Base-by-base conservation (phyloP, 331 rosid species). In the Acacia pycnantha region DNA sequence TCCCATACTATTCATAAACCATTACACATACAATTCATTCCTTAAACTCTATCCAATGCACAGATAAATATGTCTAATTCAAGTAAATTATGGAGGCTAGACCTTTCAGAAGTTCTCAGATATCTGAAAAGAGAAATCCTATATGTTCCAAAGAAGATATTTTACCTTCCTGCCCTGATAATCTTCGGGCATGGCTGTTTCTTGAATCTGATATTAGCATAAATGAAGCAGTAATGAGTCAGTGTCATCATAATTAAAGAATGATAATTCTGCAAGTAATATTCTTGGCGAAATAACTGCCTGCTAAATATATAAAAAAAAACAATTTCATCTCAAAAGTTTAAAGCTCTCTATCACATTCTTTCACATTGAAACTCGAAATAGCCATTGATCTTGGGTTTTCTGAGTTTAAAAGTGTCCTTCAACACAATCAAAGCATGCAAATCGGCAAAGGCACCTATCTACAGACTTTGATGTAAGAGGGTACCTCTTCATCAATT, bases 401-500 rank as follows among this genome's bases (percentile, higher is more conserved):
- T 35, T 19, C 47, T 41, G 74, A 40, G 53, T 69, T 21, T 15
- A 41, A 41, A 46, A 0, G 33, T 19, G 29, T 40, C 33, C 31
- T 69, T 41, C 74, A 40, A 15, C 26, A 26, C 7, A 69, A 40
- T 22, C 13, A 73, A 74, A 48, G 48, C 26, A 27, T 18, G 74
- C 44, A 76, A 74, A 68, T 46, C 50, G 80, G 24, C 37, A 22
- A 75, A 73, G 26, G 19, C 18, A 62, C 70, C 67, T 58, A 69
- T 73, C 62, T 58, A 48, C 7, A 29, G 68, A 79, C 62, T 75
- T 33, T 11, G 73, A 80, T 64, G 24, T 76, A 71, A 76, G 7
- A 53, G 71, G 67, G n/a, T 91, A 95, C 98, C 98, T 95, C 98
- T 78, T 90, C 97, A 31, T 95, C 98, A 19, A 93, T 86, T 85